phyloP scores from a whole-genome alignment of 257 asterid species.

The Leptodermis oblonga region DNA sequence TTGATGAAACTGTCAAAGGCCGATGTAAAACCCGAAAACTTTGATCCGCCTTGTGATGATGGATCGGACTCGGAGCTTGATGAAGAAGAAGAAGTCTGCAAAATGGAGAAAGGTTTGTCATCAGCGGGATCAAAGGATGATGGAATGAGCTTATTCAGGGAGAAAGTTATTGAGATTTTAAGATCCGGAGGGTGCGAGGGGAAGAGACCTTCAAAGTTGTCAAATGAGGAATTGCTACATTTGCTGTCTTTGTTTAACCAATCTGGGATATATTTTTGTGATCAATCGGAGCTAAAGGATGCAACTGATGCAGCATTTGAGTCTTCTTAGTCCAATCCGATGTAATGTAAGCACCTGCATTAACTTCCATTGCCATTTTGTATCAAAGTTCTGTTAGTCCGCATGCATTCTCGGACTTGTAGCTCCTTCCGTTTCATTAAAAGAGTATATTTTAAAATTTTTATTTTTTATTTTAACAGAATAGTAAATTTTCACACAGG shows the following conservation, averaged over 20 bases:
- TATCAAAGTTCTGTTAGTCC: too few relatives aligned
- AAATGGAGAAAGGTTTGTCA: constrained; percentile 13
- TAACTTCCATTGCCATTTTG: too few relatives aligned
- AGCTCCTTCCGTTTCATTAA: too few relatives aligned
- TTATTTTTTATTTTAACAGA: too few relatives aligned
- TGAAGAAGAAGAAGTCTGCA: neutral
- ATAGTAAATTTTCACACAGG: too few relatives aligned
- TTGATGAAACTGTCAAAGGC: constrained; percentile 42
- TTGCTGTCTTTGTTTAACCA: constrained; percentile 56
- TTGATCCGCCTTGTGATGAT: constrained; percentile 15
- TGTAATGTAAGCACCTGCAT: neutral
- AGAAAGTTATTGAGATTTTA: constrained; percentile 38
- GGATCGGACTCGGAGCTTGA: constrained; percentile 27
- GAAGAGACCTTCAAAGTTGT: constrained; percentile 82
- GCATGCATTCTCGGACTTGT: too few relatives aligned
- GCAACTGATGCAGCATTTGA: constrained; percentile 19
- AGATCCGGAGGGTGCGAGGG: constrained; percentile 53
- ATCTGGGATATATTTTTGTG: constrained; percentile 62
- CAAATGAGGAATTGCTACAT: constrained; percentile 50
- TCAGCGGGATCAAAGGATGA: constrained; percentile 11
- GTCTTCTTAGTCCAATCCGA: neutral
- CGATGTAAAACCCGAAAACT: constrained; percentile 10
- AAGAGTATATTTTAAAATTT: too few relatives aligned
- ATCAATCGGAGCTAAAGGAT: constrained; percentile 31
- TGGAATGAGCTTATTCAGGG: constrained; percentile 38